Evolutionary conservation across 441 rosid species (phyloP), one percentile per base, ranked within the genome.

Genomic region (Croton laevigatus): DNA sequence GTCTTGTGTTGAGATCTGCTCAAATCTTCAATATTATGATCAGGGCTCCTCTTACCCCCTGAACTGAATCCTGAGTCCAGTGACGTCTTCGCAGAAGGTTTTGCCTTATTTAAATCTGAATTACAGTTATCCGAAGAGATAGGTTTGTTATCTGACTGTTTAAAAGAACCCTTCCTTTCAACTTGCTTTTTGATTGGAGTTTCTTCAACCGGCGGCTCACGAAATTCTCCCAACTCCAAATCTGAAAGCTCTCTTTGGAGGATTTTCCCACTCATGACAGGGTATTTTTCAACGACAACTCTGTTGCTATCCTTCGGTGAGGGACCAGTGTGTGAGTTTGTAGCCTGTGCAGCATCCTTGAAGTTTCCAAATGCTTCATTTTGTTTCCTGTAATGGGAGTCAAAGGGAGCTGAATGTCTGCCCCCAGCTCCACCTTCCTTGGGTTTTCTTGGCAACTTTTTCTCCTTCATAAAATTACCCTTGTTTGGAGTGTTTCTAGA

Each of bases 161-260:
- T 89, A 68, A 81, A 82, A 23, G 90, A 88, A 77, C 83, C 76
- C 76, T 86, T 93, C 71, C 86, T 87, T 70, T 93, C 97, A 53
- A 79, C 76, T 69, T 79, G 87, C 82, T 82, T 88, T 73, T 73
- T 80, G 73, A 60, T 55, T 42, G 81, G 83, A 72, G 80, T 82
- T 76, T 86, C 91, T 45, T 85, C 96, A 10, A 69, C 82, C 69
- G 80, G 52, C 71, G 90, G 85, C 74, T 89, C 96, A 51, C 91
- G 97, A 70, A 93, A 88, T 83, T 95, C 99, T 76, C 98, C 99
- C 72, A 89, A 77, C 83, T 95, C 99, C 86, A 95, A 82, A 70
- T 88, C 96, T 40, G 97, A 85, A 72, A 81, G 80, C 85, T 89
- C 96, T 80, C 90, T 86, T 61, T 84, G 97, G 79, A 93, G 96